phyloP scores from a whole-genome alignment of 352 stramenopile species.

The Phytophthora pseudosyringae region DNA sequence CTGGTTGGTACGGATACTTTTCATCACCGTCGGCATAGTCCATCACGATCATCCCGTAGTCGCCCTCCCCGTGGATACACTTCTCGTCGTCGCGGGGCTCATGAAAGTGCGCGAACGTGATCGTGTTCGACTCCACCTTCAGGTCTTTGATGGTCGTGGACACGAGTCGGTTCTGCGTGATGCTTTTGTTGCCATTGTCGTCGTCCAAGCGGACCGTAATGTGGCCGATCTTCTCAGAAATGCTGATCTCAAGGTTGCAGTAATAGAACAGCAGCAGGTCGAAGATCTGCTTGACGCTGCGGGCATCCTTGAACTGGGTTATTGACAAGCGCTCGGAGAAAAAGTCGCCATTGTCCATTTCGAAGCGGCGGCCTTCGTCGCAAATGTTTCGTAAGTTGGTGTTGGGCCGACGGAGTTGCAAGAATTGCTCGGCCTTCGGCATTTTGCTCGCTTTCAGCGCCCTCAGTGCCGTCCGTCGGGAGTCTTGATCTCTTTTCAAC shows the following conservation, averaged over 20 bases:
- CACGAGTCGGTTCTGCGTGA: constrained; percentile 57
- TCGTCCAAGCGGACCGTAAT: constrained; percentile 70
- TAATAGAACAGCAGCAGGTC: constrained; percentile 62
- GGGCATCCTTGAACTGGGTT: constrained; percentile 47
- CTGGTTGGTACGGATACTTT: constrained; percentile 46
- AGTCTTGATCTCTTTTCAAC: constrained; percentile 23
- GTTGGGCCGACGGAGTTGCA: constrained; percentile 22
- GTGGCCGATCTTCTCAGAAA: constrained; percentile 59
- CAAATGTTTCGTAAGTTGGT: constrained; percentile 33
- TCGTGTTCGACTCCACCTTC: constrained; percentile 49
- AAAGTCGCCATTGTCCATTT: constrained; percentile 48
- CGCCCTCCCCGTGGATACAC: constrained; percentile 24
- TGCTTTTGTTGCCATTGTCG: constrained; percentile 47
- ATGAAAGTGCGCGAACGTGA: constrained; percentile 43
- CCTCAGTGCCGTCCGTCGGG: constrained; percentile 14
- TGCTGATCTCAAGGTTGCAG: constrained; percentile 66
- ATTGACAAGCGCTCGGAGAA: constrained; percentile 55
- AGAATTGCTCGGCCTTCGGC: constrained; percentile 29
- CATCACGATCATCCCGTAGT: constrained; percentile 44
- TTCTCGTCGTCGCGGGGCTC: constrained; percentile 21
- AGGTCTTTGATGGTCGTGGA: constrained; percentile 42
- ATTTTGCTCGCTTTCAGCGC: constrained; percentile 39
- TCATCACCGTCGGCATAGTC: constrained; percentile 53
- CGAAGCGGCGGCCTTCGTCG: constrained; percentile 47
- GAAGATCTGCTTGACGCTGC: constrained; percentile 53